Evolutionary conservation across 345 rosid genomes (phyloP), one percentile per base, ranked within the genome.

Genomic region (Ricinus communis): DNA sequence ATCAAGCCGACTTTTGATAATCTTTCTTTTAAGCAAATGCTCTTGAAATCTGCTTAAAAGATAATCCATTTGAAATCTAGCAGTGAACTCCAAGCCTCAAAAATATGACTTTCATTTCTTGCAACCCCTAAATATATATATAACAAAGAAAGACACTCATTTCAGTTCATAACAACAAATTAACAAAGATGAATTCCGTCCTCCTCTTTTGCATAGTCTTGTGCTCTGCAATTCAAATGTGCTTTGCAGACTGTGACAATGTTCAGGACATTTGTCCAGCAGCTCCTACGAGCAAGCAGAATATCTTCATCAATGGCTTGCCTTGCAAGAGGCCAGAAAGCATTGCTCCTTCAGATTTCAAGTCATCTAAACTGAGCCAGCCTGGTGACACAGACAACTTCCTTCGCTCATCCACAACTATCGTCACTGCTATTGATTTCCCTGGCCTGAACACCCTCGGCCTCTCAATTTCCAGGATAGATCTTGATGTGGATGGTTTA

Each of bases 361-460:
- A 87, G 87, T 76, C 83, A 65, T 53, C 84, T 3, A 74, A 74
- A 50, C 83, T 93, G 51, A 82, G 54, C 11, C 45, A 25, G 5
- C 36, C 84, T 0, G 97, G 98, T 7, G 82, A 90, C 65, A 93
- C 91, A 0, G 85, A 88, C 77, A 86, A 86, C 73, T 85, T 78
- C 30, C 46, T 19, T 16, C 74, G 70, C 31, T 90, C 96, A 4
- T 66, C 86, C 0, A 61, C 81, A 21, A 85, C 68, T 58, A 55
- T 88, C 25, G 74, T 78, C 67, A 86, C 88, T 0, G 98, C 97
- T 0, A 64, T 50, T 5, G 97, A 90, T 49, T 88, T 82, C 75
- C 87, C 93, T 28, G 98, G 98, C 16, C 85, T 93, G 57, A 93
- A 93, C 77, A 91, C 98, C 2, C 91, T 88, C 0, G 90, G 98